A percentile compares a stretch with the other conserved stretches of the same genome.
Conservation (phyloP, 495 filamentous ascomycete species). For the Annulohypoxylon maeteangense region DNA sequence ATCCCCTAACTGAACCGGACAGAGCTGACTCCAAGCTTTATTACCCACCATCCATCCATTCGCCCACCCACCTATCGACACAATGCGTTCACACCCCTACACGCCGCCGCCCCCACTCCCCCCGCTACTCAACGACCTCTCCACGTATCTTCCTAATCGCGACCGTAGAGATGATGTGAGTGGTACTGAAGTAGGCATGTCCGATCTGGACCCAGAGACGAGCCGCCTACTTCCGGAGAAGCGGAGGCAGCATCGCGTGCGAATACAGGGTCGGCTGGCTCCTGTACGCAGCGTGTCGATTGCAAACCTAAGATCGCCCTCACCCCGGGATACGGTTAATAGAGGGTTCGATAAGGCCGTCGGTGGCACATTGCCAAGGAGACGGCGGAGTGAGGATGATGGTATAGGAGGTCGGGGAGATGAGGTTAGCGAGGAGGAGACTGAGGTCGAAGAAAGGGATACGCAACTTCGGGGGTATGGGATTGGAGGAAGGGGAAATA, state of each 20-base stretch:
- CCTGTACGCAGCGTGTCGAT: constrained; percentile 49
- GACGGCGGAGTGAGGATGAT: constrained; percentile 26
- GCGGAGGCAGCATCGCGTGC: constrained; percentile 46
- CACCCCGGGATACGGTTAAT: neutral
- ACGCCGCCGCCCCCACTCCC: constrained; percentile 49
- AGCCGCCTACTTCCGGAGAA: constrained; percentile 50
- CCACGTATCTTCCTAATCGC: constrained; percentile 62
- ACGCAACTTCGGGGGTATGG: constrained; percentile 53
- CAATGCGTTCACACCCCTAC: constrained; percentile 53
- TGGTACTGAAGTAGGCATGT: constrained; percentile 50
- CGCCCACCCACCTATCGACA: constrained; percentile 8
- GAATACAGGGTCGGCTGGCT: constrained; percentile 52
- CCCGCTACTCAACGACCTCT: constrained; percentile 55
- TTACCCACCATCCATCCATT: neutral
- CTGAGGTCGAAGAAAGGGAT: constrained; percentile 42
- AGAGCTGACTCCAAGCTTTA: neutral
- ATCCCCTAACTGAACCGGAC: neutral
- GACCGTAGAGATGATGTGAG: constrained; percentile 43
- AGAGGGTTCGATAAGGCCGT: constrained; percentile 34
- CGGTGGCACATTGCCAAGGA: constrained; percentile 11
- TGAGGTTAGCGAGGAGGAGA: constrained; percentile 2
- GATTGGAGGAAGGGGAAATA: constrained; percentile 55
- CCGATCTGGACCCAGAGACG: constrained; percentile 56
- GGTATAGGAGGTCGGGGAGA: neutral
- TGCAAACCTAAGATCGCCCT: constrained; percentile 27